Conservation (phyloP, 208 protist species). For the Wallacemonas sp. region DNA sequence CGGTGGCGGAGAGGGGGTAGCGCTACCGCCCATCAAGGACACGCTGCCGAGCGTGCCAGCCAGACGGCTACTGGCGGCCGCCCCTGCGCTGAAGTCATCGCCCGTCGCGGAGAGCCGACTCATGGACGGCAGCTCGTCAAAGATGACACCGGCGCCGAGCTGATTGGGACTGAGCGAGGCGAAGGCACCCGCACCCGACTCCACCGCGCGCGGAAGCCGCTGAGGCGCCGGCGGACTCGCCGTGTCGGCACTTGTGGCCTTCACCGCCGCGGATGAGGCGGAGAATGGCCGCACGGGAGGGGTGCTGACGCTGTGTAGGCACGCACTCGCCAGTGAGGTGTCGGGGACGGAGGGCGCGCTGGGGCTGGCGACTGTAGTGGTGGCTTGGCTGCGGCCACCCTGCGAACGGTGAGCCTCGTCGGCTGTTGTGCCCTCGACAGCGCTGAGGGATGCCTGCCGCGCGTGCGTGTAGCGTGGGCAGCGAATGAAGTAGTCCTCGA, state of each 20-base stretch:
- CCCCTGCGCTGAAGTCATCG: background rate
- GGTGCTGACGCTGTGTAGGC: no score
- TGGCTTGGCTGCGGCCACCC: no score
- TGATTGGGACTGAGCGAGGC: background rate
- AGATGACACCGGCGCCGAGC: slow-evolving; percentile 5
- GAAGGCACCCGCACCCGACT: background rate
- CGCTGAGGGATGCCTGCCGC: background rate
- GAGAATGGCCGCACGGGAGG: no score
- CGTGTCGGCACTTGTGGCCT: background rate
- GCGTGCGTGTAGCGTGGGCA: background rate
- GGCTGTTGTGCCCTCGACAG: background rate
- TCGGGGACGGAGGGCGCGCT: no score
- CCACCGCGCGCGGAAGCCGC: background rate
- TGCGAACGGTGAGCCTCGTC: no score
- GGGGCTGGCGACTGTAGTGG: no score
- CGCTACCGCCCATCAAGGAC: background rate
- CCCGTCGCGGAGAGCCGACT: background rate
- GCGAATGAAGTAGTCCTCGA: slow-evolving; percentile 2
- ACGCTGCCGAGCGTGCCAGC: no score
- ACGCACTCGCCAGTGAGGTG: no score
- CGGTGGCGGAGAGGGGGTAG: background rate
- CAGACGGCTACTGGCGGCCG: background rate
- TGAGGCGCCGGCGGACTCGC: background rate
- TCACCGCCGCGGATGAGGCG: no score
- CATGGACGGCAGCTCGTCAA: background rate